Evolutionary conservation across 2,329 filamentous ascomycete genomes (phyloP), one percentile per base, ranked within the genome.

Genomic region (Trichoderma sp.): DNA sequence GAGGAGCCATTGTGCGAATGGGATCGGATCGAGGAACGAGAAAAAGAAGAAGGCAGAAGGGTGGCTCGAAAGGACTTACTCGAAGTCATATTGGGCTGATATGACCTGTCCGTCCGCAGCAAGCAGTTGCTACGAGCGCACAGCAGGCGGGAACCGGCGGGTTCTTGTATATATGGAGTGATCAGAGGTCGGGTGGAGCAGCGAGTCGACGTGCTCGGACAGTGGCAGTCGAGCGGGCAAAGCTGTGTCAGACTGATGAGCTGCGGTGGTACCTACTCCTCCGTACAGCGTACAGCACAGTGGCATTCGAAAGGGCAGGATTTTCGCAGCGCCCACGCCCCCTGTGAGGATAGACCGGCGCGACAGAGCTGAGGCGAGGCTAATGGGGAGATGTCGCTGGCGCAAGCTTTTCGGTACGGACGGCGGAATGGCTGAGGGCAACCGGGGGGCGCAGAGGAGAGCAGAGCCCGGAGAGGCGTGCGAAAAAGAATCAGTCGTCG

Each of bases 21-120:
- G 66, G 75, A 74, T 67, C 75, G 70, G 75, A 74, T 55, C 74
- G 56, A 78, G 70, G 68, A 75, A 73, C 71, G 75, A 76, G 74
- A 81, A 77, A 71, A 79, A 78, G 77, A 78, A 73, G 78, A 76
- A 72, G 78, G 75, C 71, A 82, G 75, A 66, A 78, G 73, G 69
- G 77, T 76, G 65, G 78, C 77, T 75, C 79, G 76, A 74, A 79
- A 76, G 71, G 79, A 83, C 81, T 83, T 83, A 81, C 79, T 80
- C 74, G 81, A 82, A 76, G 81, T 79, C 81, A 83, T 83, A 73
- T 74, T 79, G 78, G 78, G 78, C 75, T 67, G 76, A 76, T 69
- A 75, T 74, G 73, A 76, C 72, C 69, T 43, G 71, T 74, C 75
- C 68, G 72, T 71, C 75, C 74, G 73, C 74, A 67, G 65, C 63